Percentiles rank a stretch among this genome's conserved stretches.
Evolutionary conservation across 257 asterid genomes (phyloP).

Genomic region (Anisodus acutangulus): DNA sequence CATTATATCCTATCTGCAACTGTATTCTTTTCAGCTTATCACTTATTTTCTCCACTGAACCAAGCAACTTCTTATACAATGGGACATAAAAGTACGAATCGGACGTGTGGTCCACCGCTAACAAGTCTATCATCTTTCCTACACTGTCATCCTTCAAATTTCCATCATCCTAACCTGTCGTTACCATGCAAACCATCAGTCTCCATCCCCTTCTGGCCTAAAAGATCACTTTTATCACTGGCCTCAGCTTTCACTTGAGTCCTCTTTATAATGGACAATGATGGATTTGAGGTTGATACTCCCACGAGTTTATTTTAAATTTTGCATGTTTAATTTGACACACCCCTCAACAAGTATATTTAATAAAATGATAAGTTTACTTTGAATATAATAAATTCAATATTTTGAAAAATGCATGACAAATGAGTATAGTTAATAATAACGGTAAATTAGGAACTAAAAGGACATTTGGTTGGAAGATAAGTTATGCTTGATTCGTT

Average conservation of each 20-base stretch:
- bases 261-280: conserved; percentile 9
- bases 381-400: no score
- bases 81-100: conserved; percentile 30
- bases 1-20: conserved; percentile 44
- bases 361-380: no score
- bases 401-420: no score
- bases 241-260: conserved; percentile 47
- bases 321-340: no score
- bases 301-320: no score
- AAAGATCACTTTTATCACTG: background rate
- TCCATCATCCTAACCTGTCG: conserved; percentile 39
- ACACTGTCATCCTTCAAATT: conserved; percentile 39
- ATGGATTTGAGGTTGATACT: no score
- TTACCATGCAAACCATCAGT: conserved; percentile 30
- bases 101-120: conserved; percentile 31
- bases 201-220: background rate
- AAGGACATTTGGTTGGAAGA: no score
- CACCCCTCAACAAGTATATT: no score
- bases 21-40: conserved; percentile 34
- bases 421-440: no score
- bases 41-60: conserved; percentile 35
- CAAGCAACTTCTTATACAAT: conserved; percentile 41
- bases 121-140: conserved; percentile 40
- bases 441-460: no score
- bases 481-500: no score